Base-by-base conservation (phyloP, 1,284 basidiomycete genomes). In the Trichosporon sp. region DNA sequence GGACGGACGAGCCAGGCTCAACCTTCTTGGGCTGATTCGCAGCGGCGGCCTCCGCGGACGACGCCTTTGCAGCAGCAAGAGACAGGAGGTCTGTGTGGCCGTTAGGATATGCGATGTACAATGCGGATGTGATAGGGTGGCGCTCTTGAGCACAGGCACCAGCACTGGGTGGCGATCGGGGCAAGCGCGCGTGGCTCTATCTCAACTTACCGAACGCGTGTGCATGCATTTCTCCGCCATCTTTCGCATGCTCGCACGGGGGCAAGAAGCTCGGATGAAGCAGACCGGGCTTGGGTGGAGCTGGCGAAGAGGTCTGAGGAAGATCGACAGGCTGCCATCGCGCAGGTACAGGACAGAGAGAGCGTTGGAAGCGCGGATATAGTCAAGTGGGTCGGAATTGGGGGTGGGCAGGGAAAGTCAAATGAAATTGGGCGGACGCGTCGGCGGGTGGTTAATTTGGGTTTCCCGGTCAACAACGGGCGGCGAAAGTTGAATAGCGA, bases 141-240 rank as follows among this genome's bases (percentile, higher is more conserved):
- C 46, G 46, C 44, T 29, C 21, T n/a, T 25, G 46, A 52, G 46
- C 46, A 44, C 40, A n/a, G n/a, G 33, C 33, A 34, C 33, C 23
- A 29, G 46, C 46, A 27, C 46, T 25, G 25, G 46, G 25, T 29
- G 46, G 46, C 46, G 46, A 34, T 31, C 56, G 27, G 32, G 59
- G 52, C 25, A 46, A 29, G 49, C 56, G 40, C 40, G 40, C 40
- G 36, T 9, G 46, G 60, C n/a, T n/a, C n/a, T n/a, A n/a, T 58
- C 29, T 21, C 46, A 16, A 73, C 76, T 65, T 58, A 79, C 77
- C 77, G 65, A 78, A 74, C 33, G 77, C 77, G 52, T 79, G 77
- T 13, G 75, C 71, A 69, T 79, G 77, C 74, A 77, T 73, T 40
- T 78, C 77, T 25, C 75, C 75, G 32, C 70, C 72, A 21, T 70